Percentiles rank a stretch among this genome's conserved stretches.
These are phyloP conservation scores for Pelargonium fulgidum DNA, from an alignment of 441 rosid species.

Conservation along the genomic window DNA sequence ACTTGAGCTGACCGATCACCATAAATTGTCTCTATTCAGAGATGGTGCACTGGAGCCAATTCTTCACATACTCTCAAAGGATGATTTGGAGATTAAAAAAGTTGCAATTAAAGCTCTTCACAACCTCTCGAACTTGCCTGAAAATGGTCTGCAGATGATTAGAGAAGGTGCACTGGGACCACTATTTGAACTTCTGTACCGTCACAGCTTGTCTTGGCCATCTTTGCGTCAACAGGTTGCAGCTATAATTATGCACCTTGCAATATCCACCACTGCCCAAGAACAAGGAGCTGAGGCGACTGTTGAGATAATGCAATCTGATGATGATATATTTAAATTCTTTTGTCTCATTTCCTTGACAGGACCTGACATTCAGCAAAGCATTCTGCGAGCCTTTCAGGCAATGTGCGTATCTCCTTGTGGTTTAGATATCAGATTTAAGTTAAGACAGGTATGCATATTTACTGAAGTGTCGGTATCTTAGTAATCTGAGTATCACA, in stretches of 20 bases:
- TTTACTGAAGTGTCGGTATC: slow-evolving; percentile 10
- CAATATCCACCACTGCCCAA: slow-evolving; percentile 24
- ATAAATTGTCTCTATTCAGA: slow-evolving; percentile 29
- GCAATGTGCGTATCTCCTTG: slow-evolving; percentile 30
- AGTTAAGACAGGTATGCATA: slow-evolving; percentile 34
- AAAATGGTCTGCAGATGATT: slow-evolving; percentile 35
- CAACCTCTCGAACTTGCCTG: slow-evolving; percentile 30
- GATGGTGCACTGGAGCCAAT: slow-evolving; percentile 31
- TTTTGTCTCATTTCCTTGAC: slow-evolving; percentile 34
- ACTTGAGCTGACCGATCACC: slow-evolving; percentile 31
- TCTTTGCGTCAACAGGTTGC: slow-evolving; percentile 32
- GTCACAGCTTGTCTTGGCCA: slow-evolving; percentile 31
- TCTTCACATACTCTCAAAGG: slow-evolving; percentile 27
- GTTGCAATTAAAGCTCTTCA: slow-evolving; percentile 30
- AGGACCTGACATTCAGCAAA: slow-evolving; percentile 30
- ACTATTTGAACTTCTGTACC: slow-evolving; percentile 34
- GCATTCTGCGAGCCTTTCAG: slow-evolving; percentile 31
- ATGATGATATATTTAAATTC: slow-evolving; percentile 31
- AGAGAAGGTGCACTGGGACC: slow-evolving; percentile 28
- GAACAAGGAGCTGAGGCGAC: slow-evolving; percentile 16
- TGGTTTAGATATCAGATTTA: slow-evolving; percentile 25
- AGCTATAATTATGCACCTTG: slow-evolving; percentile 33
- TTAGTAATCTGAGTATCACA: neutral
- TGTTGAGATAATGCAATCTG: slow-evolving; percentile 29
- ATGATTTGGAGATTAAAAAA: slow-evolving; percentile 25